phyloP scores from a whole-genome alignment of 768 basidiomycete genomes.

The Podaxis sp. region DNA sequence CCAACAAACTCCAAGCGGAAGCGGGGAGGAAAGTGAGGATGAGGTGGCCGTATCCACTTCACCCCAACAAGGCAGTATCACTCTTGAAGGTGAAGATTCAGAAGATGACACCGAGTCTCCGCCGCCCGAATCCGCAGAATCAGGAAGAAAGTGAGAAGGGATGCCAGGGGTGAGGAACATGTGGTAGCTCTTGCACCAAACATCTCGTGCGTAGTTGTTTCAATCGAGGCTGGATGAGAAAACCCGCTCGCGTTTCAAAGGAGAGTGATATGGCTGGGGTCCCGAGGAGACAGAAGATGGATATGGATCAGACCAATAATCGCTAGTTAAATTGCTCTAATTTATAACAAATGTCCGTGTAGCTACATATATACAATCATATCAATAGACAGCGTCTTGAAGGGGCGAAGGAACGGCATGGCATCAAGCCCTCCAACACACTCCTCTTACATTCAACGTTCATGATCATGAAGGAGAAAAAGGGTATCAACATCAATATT shows the following conservation, averaged over 20 bases:
- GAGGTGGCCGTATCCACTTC: slow-evolving; percentile 7
- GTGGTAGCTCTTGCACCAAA: too few species aligned
- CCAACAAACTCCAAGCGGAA: too few species aligned
- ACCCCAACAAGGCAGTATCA: not conserved
- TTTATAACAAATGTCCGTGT: not conserved
- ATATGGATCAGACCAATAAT: not conserved
- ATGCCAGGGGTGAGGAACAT: too few species aligned
- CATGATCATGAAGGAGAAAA: not conserved
- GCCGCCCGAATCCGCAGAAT: not conserved
- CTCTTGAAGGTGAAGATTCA: not conserved
- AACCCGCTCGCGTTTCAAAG: too few species aligned
- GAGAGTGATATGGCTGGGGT: too few species aligned
- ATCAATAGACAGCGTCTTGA: too few species aligned
- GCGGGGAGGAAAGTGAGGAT: slow-evolving; percentile 17
- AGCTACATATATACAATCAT: not conserved
- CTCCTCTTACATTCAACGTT: not conserved
- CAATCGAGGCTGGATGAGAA: too few species aligned
- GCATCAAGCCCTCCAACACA: slow-evolving; percentile 1
- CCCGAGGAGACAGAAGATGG: not conserved
- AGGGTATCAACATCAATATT: slow-evolving; percentile 47
- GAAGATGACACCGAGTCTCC: slow-evolving; percentile 1
- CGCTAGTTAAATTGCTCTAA: not conserved
- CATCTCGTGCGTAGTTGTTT: too few species aligned
- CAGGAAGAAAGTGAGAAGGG: not conserved
- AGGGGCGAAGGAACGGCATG: not conserved